These are phyloP conservation scores for Diaporthe citrichinensis DNA, from an alignment of 2,329 filamentous ascomycete genomes.

Conservation along the genomic window DNA sequence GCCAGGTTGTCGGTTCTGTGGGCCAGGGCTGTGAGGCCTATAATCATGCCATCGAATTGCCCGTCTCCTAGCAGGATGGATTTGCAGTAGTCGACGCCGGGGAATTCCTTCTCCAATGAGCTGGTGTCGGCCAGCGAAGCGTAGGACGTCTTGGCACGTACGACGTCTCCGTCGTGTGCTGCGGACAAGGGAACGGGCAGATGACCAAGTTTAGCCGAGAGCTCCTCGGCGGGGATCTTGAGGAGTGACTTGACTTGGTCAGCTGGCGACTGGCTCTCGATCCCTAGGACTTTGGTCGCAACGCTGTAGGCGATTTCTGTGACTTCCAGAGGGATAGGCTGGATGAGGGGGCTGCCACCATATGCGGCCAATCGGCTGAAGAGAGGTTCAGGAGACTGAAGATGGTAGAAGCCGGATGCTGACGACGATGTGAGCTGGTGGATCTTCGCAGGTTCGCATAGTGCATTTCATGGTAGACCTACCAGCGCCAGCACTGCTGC, in stretches of 20 bases:
- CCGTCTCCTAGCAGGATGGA: slow-evolving; percentile 37
- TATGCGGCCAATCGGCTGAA: slow-evolving; percentile 36
- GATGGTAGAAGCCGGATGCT: slow-evolving; percentile 39
- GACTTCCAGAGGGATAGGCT: slow-evolving; percentile 24
- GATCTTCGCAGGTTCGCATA: background rate
- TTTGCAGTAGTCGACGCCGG: slow-evolving; percentile 34
- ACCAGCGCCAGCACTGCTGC: slow-evolving; percentile 64
- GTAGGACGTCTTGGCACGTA: slow-evolving; percentile 34
- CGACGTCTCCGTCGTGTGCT: slow-evolving; percentile 39
- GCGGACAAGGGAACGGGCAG: slow-evolving; percentile 36
- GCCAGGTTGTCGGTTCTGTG: slow-evolving; percentile 35
- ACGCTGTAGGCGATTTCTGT: slow-evolving; percentile 34
- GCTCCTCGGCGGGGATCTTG: slow-evolving; percentile 32
- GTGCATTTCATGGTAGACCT: slow-evolving; percentile 39
- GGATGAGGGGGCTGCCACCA: slow-evolving; percentile 37
- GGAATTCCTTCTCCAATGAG: slow-evolving; percentile 26
- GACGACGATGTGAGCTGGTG: background rate
- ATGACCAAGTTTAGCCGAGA: slow-evolving; percentile 33
- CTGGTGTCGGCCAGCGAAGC: slow-evolving; percentile 30
- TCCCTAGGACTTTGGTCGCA: slow-evolving; percentile 65
- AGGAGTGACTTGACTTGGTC: slow-evolving; percentile 50
- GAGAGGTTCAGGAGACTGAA: slow-evolving; percentile 37
- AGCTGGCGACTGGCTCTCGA: slow-evolving; percentile 66
- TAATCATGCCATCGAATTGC: slow-evolving; percentile 39
- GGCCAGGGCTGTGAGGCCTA: slow-evolving; percentile 22